Base-by-base conservation (phyloP, 1,139 yeast species). In the Scheffersomyces titani region DNA sequence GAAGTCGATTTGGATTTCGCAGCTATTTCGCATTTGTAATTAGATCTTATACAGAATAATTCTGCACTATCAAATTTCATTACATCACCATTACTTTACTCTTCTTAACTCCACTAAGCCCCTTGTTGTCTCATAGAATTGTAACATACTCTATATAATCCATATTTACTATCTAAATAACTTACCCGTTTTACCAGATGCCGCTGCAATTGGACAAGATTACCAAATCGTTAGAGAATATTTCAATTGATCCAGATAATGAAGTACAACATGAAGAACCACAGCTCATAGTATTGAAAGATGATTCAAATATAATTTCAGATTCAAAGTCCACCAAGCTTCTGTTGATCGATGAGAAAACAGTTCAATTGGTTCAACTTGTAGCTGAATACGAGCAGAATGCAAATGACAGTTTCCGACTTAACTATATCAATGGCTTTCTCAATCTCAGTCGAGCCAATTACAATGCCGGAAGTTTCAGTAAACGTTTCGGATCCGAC, bases 361-460 rank as follows among this genome's bases (percentile, higher is more conserved):
- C 72, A 0, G 61, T 64, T 7, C 57, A 65, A 55, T 59, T 77
- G 46, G 62, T 77, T 6, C 66, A 65, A 19, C 58, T 72, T 19
- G 55, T 78, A 19, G 69, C 74, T 54, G 60, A 66, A 54, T 80
- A 80, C 61, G 78, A 76, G 56, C 51, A 54, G 16, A 22, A 63
- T 19, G 62, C 67, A 20, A 65, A 66, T 49, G 67, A 61, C 6
- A 52, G 59, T n/a, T 63, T 63, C 55, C 62, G 75, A 13, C 47
- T 53, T 11, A 63, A 63, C 52, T 76, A 67, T 61, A 62, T 65
- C 16, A 67, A 72, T 47, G 82, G 81, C 4, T 73, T 63, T 57
- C 62, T 76, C 47, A 72, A 72, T 54, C 63, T 80, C 52, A 77
- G 82, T 56, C 58, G 82, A 56, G 82, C 83, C 46, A 78, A 77